Evolutionary conservation across 1,139 yeast species (phyloP), one percentile per base, ranked within the genome.

Genomic region (Taphrina betulina): DNA sequence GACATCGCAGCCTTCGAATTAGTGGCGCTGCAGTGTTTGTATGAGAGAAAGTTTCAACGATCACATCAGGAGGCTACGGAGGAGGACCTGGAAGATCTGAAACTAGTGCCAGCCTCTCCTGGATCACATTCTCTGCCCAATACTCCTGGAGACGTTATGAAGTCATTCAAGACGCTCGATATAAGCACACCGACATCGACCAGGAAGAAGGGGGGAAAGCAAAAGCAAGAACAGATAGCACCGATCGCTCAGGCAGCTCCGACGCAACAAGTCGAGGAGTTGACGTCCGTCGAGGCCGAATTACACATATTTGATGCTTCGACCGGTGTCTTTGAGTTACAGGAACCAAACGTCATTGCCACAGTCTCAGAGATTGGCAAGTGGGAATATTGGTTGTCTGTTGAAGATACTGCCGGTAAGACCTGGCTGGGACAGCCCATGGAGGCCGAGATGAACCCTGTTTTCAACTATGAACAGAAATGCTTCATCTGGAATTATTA

Each of bases 401-500:
- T 57, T 10, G 65, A 87, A 38, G 76, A 77, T 8, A 71, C 83
- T 2, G 66, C 66, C 14, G 67, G 71, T 1, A 53, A 63, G 4
- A 65, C 63, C 14, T 59, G 72, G 35, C 66, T 84, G 17, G 80
- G 79, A 2, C 70, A 77, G 3, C 64, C 67, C 1, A 66, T 86
- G 23, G 66, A 71, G 16, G 74, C 78, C 7, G 75, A 76, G 33
- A 72, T 85, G 71, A 82, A 78, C 63, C 89, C 95, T 0, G 75
- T 79, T 12, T 83, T 86, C 66, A 80, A 83, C 64, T 76, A 73
- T 59, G 81, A 78, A 35, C 75, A 77, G 31, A 36, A 69, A 8
- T 76, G 86, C 0, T 85, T 88, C 63, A 77, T 83, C 31, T 88
- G 87, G 75, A 85, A 85, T 65, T 75, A 78, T 61, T 72, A 71